Conservation (phyloP, 768 basidiomycete genomes). For the Lyophyllum semitale region DNA sequence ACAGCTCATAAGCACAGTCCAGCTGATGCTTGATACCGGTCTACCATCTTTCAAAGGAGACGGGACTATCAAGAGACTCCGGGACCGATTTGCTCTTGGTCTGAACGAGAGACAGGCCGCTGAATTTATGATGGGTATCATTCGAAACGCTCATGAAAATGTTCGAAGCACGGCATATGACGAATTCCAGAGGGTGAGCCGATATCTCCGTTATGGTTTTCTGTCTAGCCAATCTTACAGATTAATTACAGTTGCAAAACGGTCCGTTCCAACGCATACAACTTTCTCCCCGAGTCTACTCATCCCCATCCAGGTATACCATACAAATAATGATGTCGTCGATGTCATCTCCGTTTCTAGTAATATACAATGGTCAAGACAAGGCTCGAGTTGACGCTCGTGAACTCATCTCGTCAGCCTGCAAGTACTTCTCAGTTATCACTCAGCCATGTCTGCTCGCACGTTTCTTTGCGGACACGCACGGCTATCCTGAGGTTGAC, state of each 20-base stretch:
- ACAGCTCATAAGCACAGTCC: constrained; percentile 84
- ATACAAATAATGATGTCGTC: constrained; percentile 35
- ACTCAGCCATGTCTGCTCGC: not conserved
- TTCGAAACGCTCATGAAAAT: constrained; percentile 95
- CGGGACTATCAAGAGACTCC: constrained; percentile 81
- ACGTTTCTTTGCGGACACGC: not conserved
- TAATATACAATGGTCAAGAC: not conserved
- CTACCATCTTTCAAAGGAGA: constrained; percentile 98
- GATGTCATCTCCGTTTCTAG: not conserved
- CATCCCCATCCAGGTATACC: constrained; percentile 36
- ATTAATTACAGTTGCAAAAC: constrained; percentile 35
- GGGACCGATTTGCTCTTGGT: constrained; percentile 83
- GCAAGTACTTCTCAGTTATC: not conserved
- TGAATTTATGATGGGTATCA: constrained; percentile 87
- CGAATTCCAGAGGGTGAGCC: constrained; percentile 85
- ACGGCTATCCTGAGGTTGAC: not conserved
- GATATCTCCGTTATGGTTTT: not conserved
- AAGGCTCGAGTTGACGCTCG: not conserved
- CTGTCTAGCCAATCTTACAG: not conserved
- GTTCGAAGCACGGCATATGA: constrained; percentile 92
- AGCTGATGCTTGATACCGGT: constrained; percentile 93
- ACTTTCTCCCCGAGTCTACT: not conserved
- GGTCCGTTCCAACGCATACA: constrained; percentile 26
- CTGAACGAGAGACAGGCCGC: constrained; percentile 90
- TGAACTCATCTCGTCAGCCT: not conserved